Conservation (phyloP, 352 stramenopile species). For the Globisporangium nagaii region DNA sequence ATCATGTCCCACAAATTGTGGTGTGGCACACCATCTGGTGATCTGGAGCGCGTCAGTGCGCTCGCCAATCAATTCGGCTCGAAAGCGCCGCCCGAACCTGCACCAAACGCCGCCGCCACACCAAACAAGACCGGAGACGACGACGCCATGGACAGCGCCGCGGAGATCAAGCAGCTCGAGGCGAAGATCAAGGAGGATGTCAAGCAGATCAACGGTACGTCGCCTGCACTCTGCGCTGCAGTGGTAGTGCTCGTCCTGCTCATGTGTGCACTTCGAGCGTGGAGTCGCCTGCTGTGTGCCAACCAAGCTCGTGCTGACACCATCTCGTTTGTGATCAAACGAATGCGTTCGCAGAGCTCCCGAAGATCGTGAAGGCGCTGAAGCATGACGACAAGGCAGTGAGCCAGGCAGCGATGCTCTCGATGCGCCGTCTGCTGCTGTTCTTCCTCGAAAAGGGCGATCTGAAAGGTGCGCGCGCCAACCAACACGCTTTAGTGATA, state of each 20-base stretch:
- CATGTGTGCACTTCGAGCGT: not conserved
- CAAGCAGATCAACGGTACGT: slow-evolving; percentile 74
- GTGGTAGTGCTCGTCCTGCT: not conserved
- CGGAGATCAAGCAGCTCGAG: slow-evolving; percentile 84
- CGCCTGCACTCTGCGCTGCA: not conserved
- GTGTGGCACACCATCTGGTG: not conserved
- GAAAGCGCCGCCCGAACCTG: too few relatives aligned
- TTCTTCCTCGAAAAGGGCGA: slow-evolving; percentile 85
- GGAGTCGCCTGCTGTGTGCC: not conserved
- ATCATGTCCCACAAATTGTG: too few relatives aligned
- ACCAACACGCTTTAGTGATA: too few relatives aligned
- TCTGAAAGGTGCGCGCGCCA: slow-evolving; percentile 23
- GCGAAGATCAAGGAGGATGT: slow-evolving; percentile 83
- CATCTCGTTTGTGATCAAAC: not conserved
- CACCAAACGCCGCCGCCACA: slow-evolving; percentile 12
- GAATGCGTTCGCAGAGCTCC: slow-evolving; percentile 32
- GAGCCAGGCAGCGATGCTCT: slow-evolving; percentile 72
- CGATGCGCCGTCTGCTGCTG: slow-evolving; percentile 68
- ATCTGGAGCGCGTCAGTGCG: not conserved
- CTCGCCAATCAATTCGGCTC: slow-evolving; percentile 12
- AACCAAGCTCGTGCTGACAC: not conserved
- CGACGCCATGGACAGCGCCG: slow-evolving; percentile 42
- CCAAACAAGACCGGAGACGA: not conserved
- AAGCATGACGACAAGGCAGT: slow-evolving; percentile 69
- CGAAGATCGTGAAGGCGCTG: slow-evolving; percentile 70